Percentiles rank a stretch among this genome's conserved stretches.
Conservation (phyloP, 169 alveolate species). For the Eimeria maxima region DNA sequence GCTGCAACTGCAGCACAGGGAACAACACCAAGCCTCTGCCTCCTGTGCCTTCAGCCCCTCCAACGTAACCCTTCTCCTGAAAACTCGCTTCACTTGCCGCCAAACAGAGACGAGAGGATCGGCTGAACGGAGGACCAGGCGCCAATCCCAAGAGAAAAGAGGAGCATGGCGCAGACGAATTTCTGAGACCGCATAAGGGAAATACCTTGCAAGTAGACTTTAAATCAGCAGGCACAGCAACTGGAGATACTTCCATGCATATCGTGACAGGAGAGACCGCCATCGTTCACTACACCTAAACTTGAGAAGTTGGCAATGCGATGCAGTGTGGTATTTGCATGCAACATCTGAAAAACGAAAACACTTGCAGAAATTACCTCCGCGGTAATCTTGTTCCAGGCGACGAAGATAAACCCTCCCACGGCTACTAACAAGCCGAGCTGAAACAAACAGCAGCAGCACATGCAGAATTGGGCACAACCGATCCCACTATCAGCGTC, state of each 20-base stretch:
- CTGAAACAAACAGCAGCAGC: slow-evolving; percentile 7
- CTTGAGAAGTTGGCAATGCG: not conserved
- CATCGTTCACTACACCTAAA: not conserved
- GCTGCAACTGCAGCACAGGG: not conserved
- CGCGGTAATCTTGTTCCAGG: slow-evolving; percentile 49
- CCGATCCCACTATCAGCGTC: not conserved
- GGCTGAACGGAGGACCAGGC: slow-evolving; percentile 66
- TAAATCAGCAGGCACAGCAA: not conserved
- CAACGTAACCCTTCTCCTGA: not conserved
- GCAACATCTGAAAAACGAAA: not conserved
- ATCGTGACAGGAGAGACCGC: not conserved
- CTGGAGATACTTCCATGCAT: not conserved
- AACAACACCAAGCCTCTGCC: not conserved
- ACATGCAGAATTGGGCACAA: not conserved
- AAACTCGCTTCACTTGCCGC: not conserved
- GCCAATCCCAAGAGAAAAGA: slow-evolving; percentile 56
- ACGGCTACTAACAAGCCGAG: slow-evolving; percentile 4
- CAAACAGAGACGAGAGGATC: not conserved
- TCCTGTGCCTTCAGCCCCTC: not conserved
- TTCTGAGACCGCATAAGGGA: not conserved
- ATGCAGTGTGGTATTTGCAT: not conserved
- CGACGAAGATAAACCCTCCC: not conserved
- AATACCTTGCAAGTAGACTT: not conserved
- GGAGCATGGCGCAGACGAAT: slow-evolving; percentile 57
- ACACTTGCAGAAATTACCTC: slow-evolving; percentile 25